Base-by-base conservation (phyloP, 768 basidiomycete genomes). In the Favolaschia claudopus region DNA sequence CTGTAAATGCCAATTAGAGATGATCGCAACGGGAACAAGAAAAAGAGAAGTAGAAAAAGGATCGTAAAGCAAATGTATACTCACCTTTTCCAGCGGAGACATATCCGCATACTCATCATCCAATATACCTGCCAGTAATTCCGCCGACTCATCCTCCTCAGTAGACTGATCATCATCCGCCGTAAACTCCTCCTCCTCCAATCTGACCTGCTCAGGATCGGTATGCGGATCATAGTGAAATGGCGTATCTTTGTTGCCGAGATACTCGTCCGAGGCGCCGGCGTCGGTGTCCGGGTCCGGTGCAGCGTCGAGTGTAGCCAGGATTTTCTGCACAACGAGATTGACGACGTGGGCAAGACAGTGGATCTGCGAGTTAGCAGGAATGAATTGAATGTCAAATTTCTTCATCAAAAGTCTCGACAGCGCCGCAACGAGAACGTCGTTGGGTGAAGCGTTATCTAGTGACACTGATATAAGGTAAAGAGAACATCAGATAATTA, bases 271-370 rank as follows among this genome's bases (percentile, higher is more conserved):
- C n/a, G n/a, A n/a, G n/a, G n/a, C n/a, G n/a, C n/a, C n/a, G 27
- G 22, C 27, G 0, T 37, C 46, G 2, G 51, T 29, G 10, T 71
- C 71, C 2, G 70, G 69, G 28, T 72, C 66, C 14, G 66, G 61
- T 0, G 65, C 72, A 55, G 76, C 72, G 9, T 51, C 53, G 1
- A 73, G 51, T 0, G 25, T 28, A 10, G 51, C 29, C 1, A 77
- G 65, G 12, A 76, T 53, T 24, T 69, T 68, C 58, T 78, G 77
- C 9, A 76, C 74, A 8, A 76, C 69, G 20, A 79, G 70, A 42
- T 77, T 77, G 37, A 76, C 64, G 20, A 76, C 71, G 49, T 77
- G 76, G 1, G 66, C 64, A 1, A 76, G 53, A 48, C 76, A 77
- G 13, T 67, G 72, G 19, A 77, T 73, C 22, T 77, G 77, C n/a